These are phyloP conservation scores for Bassia scoparia DNA, from an alignment of 148 eudicot species.

Conservation along the genomic window DNA sequence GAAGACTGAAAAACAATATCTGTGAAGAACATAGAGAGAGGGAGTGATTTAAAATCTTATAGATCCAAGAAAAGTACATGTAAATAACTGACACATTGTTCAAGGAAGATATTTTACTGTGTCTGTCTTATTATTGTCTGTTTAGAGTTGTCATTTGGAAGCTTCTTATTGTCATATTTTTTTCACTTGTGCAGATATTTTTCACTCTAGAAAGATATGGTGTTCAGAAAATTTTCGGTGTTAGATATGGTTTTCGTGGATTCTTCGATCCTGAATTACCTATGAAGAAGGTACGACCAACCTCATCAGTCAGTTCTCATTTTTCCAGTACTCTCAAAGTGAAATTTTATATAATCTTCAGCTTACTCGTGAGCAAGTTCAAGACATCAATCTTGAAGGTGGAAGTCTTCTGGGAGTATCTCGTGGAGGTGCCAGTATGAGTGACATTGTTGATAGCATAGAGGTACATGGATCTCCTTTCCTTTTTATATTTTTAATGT, in stretches of 20 bases:
- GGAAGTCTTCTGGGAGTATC: conserved; percentile 51
- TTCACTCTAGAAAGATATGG: conserved; percentile 52
- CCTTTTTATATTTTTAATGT: background rate
- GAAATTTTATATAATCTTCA: conserved; percentile 23
- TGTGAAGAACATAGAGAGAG: too few relatives aligned
- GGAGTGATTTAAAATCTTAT: too few relatives aligned
- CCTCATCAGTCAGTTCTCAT: conserved; percentile 14
- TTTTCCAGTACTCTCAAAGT: background rate
- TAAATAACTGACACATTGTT: too few relatives aligned
- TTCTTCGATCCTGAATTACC: conserved; percentile 49
- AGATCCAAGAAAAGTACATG: too few relatives aligned
- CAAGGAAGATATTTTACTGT: background rate
- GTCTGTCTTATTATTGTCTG: background rate
- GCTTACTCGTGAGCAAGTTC: conserved; percentile 46
- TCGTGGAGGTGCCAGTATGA: conserved; percentile 51
- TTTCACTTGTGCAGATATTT: conserved; percentile 34
- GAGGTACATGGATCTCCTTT: conserved; percentile 31
- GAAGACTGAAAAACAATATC: too few relatives aligned
- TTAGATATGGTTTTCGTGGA: conserved; percentile 47
- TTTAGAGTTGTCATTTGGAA: background rate
- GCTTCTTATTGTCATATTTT: background rate
- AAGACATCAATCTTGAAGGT: conserved; percentile 51
- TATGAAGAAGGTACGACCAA: conserved; percentile 36
- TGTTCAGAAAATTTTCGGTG: conserved; percentile 43
- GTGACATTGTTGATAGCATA: conserved; percentile 41